A percentile compares a stretch with the other conserved stretches of the same genome.
These are phyloP conservation scores for Hordeum pubiflorum DNA, from an alignment of 202 grass and related monocot species.

Conservation along the genomic window DNA sequence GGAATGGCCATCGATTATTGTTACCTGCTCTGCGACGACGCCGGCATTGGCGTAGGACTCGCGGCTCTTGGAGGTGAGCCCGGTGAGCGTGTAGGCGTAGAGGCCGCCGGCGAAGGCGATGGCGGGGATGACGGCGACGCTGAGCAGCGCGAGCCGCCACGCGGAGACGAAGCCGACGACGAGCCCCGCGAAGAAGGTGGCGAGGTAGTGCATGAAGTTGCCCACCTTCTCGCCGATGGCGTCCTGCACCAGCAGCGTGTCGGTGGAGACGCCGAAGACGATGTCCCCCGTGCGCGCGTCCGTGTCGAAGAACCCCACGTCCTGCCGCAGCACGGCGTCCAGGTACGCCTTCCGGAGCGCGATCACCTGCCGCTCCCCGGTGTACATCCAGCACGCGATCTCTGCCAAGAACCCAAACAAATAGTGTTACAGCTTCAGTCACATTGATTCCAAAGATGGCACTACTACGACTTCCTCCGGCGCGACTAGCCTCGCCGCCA, in stretches of 20 bases:
- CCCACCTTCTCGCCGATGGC: conserved; percentile 98
- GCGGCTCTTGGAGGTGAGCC: conserved; percentile 85
- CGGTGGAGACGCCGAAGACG: conserved; percentile 94
- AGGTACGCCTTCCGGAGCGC: conserved; percentile 74
- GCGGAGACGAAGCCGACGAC: conserved; percentile 83
- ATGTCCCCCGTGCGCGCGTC: conserved; percentile 96
- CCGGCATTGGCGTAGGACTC: conserved; percentile 96
- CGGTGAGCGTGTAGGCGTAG: conserved; percentile 90
- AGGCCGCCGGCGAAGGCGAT: conserved; percentile 95
- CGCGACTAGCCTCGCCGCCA: not conserved
- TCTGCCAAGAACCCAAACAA: conserved; percentile 33
- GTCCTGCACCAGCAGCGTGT: conserved; percentile 94
- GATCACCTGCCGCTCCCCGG: conserved; percentile 91
- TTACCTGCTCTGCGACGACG: conserved; percentile 86
- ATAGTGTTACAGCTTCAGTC: not conserved
- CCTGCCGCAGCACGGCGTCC: conserved; percentile 91
- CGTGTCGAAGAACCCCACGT: conserved; percentile 99
- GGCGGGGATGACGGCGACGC: conserved; percentile 83
- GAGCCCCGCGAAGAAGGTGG: conserved; percentile 82
- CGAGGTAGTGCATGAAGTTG: conserved; percentile 93
- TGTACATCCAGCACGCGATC: conserved; percentile 99
- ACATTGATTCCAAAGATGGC: not conserved
- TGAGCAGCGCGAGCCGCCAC: conserved; percentile 87
- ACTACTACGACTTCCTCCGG: not conserved
- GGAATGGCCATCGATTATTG: not conserved